Conservation (phyloP, 1,284 basidiomycete species). For the Ceratobasidium sp. region DNA sequence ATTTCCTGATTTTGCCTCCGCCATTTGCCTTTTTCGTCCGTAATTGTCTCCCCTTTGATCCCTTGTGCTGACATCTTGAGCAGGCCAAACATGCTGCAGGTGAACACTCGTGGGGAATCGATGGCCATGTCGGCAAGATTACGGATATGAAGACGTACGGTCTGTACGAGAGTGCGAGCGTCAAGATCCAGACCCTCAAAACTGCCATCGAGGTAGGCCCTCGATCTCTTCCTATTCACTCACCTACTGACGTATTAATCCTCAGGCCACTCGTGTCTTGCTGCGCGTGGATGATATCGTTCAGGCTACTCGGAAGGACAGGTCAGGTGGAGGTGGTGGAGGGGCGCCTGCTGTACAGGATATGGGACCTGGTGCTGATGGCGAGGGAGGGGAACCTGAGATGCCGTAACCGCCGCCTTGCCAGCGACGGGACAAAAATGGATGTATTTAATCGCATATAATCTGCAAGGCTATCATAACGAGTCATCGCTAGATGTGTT, state of each 20-base stretch:
- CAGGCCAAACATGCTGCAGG: slow-evolving; percentile 95
- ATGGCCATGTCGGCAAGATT: slow-evolving; percentile 94
- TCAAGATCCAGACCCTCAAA: slow-evolving; percentile 98
- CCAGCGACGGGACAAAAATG: not conserved
- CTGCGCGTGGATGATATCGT: slow-evolving; percentile 96
- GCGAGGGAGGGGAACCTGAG: slow-evolving; percentile 18
- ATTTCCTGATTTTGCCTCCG: not conserved
- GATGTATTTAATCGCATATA: slow-evolving; percentile 5
- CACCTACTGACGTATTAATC: slow-evolving; percentile 2
- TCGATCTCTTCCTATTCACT: not conserved
- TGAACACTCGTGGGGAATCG: slow-evolving; percentile 89
- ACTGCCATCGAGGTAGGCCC: slow-evolving; percentile 86
- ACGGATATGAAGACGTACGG: slow-evolving; percentile 96
- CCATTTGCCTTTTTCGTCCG: too few species aligned
- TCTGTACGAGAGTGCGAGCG: slow-evolving; percentile 92
- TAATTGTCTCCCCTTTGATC: too few species aligned
- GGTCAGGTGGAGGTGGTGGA: slow-evolving; percentile 55
- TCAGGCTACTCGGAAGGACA: slow-evolving; percentile 77
- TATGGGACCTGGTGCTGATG: slow-evolving; percentile 34
- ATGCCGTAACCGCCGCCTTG: slow-evolving; percentile 1
- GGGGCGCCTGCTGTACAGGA: slow-evolving; percentile 63
- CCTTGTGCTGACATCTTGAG: too few species aligned
- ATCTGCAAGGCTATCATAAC: too few species aligned
- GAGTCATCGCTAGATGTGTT: too few species aligned
- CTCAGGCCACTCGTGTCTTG: slow-evolving; percentile 83